phyloP scores from a whole-genome alignment of 169 alveolate genomes.

The Plasmodium blacklocki region DNA sequence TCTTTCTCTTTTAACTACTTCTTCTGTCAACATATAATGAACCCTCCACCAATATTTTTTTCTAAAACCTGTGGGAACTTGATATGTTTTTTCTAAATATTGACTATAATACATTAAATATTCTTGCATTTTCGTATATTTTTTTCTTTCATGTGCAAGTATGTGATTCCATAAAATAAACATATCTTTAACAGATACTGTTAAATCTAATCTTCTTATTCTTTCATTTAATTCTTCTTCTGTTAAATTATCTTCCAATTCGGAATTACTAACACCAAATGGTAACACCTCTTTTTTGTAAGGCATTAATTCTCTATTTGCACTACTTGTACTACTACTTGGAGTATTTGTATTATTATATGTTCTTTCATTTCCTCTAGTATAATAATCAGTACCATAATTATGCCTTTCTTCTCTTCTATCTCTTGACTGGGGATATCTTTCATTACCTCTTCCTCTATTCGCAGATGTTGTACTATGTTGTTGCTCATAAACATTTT shows the following conservation, averaged over 20 bases:
- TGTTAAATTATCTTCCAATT: constrained; percentile 6
- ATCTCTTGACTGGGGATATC: no score
- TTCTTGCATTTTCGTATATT: constrained; percentile 37
- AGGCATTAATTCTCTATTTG: background rate
- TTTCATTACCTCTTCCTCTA: background rate
- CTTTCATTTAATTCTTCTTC: constrained; percentile 20
- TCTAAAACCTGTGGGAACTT: constrained; percentile 17
- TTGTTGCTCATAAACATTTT: no score
- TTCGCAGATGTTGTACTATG: no score
- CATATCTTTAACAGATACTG: constrained; percentile 22
- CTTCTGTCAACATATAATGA: constrained; percentile 25
- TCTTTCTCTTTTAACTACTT: constrained; percentile 32
- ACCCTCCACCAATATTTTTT: constrained; percentile 61
- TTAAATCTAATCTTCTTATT: background rate
- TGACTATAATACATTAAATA: constrained; percentile 25
- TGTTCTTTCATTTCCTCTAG: constrained; percentile 1
- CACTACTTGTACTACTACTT: background rate
- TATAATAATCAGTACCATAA: background rate
- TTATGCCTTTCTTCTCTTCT: constrained; percentile 1
- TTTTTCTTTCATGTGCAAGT: constrained; percentile 25
- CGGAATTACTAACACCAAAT: constrained; percentile 6
- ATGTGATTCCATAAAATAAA: constrained; percentile 14
- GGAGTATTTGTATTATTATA: no score
- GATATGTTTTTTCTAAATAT: constrained; percentile 22
- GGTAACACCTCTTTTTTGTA: background rate